Base-by-base conservation (phyloP, 164 flowering plant genomes). In the Liquidambar formosana region DNA sequence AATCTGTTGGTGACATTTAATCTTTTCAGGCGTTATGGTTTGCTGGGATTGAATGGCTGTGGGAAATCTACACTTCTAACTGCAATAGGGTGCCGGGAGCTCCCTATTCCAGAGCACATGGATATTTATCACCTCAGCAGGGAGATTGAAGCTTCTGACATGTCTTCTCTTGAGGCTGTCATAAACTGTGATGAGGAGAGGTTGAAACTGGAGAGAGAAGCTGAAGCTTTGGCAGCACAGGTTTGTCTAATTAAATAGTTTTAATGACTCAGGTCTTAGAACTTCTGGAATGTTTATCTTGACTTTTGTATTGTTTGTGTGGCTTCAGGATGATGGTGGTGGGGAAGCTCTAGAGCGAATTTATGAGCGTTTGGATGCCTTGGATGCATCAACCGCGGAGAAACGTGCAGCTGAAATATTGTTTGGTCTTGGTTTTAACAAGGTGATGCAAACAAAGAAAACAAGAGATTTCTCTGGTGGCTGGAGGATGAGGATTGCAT, bases 401-500 rank as follows among this genome's bases (percentile, higher is more conserved):
- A 91, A 91, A 57, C 96, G 97, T 58, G 99, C 97, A 44, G 97
- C 97, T 76, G 97, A 95, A 72, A 95, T 95, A 58, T 78, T 95
- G 74, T 84, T 38, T 77, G 99, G 99, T 73, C 97, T 95, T 79
- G 99, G 99, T 19, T 95, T 93, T 67, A 68, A 77, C 78, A 95
- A 95, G 82, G 64, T 72, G 71, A 93, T 91, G 97, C 99, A 93
- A 77, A 88, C 83, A 48, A 87, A 91, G 86, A 87, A 87, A 75
- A 92, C 99, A 16, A 75, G 82, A 18, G 97, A 92, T 78, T 94
- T 94, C 73, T 92, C 97, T 73, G 99, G 99, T 77, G 99, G 97
- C n/a, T 94, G 99, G 99, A 86, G 99, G 71, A 95, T 95, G 99
- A 86, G 99, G 70, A 95, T 93, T 77, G 97, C 97, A 33, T 68